Percentiles rank a stretch among this genome's conserved stretches.
Conservation (phyloP, 352 stramenopile genomes). For the Peronospora farinosa region DNA sequence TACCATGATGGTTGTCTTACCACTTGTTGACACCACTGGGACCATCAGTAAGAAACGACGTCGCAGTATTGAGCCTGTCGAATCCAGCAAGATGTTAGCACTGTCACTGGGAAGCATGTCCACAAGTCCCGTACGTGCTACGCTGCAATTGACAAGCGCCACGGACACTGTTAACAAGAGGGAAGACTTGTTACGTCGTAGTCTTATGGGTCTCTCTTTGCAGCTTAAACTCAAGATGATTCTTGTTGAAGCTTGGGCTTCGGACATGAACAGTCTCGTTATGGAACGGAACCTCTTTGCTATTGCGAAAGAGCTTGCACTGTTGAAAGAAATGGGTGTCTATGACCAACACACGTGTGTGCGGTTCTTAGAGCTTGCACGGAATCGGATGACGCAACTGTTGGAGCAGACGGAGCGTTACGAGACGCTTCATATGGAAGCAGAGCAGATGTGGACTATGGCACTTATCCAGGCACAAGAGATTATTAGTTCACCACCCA, state of each 20-base stretch:
- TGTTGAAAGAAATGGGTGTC: conserved; percentile 67
- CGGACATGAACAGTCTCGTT: conserved; percentile 82
- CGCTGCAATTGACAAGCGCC: conserved; percentile 9
- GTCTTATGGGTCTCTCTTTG: conserved; percentile 69
- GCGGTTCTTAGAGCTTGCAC: conserved; percentile 67
- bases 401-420: conserved; percentile 51
- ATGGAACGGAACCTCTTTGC: conserved; percentile 81
- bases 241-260: conserved; percentile 73
- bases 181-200: conserved; percentile 46
- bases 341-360: conserved; percentile 73
- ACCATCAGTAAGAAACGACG: conserved; percentile 54
- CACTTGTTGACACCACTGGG: conserved; percentile 19
- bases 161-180: conserved; percentile 7
- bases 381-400: conserved; percentile 55
- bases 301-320: conserved; percentile 76
- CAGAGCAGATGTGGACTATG: conserved; percentile 71
- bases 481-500: conserved; percentile 24
- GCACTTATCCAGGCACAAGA: conserved; percentile 63
- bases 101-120: conserved; percentile 39
- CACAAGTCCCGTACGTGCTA: conserved; percentile 14
- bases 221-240: conserved; percentile 85
- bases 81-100: conserved; percentile 47
- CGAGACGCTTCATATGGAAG: conserved; percentile 61
- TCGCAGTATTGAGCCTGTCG: conserved; percentile 56
- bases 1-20: conserved; percentile 47